Evolutionary conservation across 768 basidiomycete species (phyloP).

Genomic region (Kwoniella mangroviensis): DNA sequence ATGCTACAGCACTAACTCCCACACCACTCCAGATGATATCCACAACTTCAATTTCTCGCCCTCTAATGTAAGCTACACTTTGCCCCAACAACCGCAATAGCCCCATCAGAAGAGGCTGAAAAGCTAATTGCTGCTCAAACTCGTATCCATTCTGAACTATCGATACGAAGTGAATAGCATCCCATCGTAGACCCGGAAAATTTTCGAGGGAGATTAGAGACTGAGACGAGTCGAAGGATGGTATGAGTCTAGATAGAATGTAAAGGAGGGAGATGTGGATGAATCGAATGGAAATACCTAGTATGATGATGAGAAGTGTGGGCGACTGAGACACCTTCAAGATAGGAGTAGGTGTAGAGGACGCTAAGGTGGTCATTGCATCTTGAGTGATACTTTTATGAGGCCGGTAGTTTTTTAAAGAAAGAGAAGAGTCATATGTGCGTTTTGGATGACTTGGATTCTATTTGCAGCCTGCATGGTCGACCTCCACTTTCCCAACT

Average conservation of each 20-base stretch:
- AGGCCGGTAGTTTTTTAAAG: neutral
- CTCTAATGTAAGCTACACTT: constrained; percentile 13
- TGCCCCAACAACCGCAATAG: constrained; percentile 61
- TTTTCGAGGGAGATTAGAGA: constrained; percentile 3
- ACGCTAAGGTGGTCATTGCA: neutral
- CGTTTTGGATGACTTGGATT: neutral
- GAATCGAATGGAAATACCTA: constrained; percentile 26
- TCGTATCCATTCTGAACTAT: constrained; percentile 67
- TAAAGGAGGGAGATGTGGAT: constrained; percentile 25
- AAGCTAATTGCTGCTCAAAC: constrained; percentile 87
- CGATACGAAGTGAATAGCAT: constrained; percentile 76
- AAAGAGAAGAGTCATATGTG: neutral
- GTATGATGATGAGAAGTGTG: constrained; percentile 1
- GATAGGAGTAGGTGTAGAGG: no score
- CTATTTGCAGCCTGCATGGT: neutral
- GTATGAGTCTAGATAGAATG: constrained; percentile 13
- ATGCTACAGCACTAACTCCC: constrained; percentile 32
- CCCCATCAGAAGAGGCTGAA: constrained; percentile 71
- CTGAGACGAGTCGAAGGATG: constrained; percentile 46
- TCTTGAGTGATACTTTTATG: neutral
- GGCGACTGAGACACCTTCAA: neutral
- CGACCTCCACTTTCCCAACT: constrained; percentile 2
- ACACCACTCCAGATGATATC: constrained; percentile 43
- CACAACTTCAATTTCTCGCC: constrained; percentile 8
- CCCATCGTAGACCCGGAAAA: constrained; percentile 74